A percentile compares a stretch with the other conserved stretches of the same genome.
Conservation (phyloP, 352 stramenopile species). For the Pythium periplocum region DNA sequence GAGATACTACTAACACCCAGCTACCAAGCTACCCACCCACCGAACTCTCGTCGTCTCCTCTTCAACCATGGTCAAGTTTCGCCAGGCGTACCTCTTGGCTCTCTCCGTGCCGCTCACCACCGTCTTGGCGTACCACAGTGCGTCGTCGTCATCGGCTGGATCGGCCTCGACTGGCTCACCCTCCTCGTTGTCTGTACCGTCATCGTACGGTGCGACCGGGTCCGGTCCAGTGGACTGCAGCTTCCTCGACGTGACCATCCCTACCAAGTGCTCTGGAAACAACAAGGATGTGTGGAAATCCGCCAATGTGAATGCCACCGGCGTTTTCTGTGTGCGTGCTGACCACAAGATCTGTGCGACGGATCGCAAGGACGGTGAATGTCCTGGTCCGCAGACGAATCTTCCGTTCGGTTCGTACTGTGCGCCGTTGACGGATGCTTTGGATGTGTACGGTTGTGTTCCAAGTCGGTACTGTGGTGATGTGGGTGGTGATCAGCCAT, state of each 20-base stretch:
- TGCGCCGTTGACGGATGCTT: neutral
- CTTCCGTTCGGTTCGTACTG: slow-evolving; percentile 1
- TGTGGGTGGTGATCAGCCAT: too few species aligned
- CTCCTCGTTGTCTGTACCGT: neutral
- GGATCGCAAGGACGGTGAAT: neutral
- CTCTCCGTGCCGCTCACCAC: neutral
- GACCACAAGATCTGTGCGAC: neutral
- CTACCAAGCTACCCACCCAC: neutral
- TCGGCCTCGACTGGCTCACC: too few species aligned
- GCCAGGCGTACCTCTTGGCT: neutral
- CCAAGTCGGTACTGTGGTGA: neutral
- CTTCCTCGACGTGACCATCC: neutral
- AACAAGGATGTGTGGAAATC: neutral
- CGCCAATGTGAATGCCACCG: neutral
- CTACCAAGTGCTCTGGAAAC: neutral
- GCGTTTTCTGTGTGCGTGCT: neutral
- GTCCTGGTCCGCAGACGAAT: neutral
- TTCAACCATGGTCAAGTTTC: slow-evolving; percentile 3
- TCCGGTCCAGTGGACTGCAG: neutral
- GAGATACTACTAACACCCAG: neutral
- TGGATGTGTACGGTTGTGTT: neutral
- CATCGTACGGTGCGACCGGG: neutral
- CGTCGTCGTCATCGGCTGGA: too few species aligned
- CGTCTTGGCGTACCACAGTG: too few species aligned
- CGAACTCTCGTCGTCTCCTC: neutral